Evolutionary conservation across 2,329 filamentous ascomycete species (phyloP), one percentile per base, ranked within the genome.

Genomic region (Sclerotinia trifoliorum): DNA sequence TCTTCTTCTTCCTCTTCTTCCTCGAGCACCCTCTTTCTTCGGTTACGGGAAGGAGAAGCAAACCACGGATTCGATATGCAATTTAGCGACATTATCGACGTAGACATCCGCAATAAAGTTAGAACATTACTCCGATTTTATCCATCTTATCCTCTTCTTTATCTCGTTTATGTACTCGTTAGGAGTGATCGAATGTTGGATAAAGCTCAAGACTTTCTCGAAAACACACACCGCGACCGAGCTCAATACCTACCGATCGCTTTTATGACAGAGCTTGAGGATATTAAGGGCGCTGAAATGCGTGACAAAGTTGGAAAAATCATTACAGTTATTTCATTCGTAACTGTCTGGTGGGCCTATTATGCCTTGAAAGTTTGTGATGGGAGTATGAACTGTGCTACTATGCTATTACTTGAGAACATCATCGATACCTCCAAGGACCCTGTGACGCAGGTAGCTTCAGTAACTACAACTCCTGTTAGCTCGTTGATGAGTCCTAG

Each of bases 281-380:
- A 66, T 39, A 13, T 66, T 5, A 21, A 60, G 17, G 44, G 61
- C 49, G n/a, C 15, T 51, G 11, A 1, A 17, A n/a, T 60, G 26
- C 52, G 54, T 6, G 17, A 17, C 8, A 52, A 66, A 26, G 21
- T 61, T 29, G 10, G 42, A 61, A 1, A 29, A 15, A 46, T 66
- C 4, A 35, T 8, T 4, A 61, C 29, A 6, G 4, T 60, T 15
- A 17, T 19, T 2, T 24, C 64, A 48, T 24, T 19, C 13, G 24
- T 26, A 5, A 66, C 44, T 29, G 19, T 52, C 7, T 66, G 64
- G 64, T 66, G 64, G 64, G 54, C 64, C 4, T 5, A 26, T 26
- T 66, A 66, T 19, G 32, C 54, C n/a, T 29, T 66, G 32, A 42
- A 49, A 17, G 44, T 66, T 13, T 66, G 64, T n/a, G 46, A 61